These are phyloP conservation scores for Thermoascus crustaceus DNA, from an alignment of 2,329 filamentous ascomycete species.

Conservation along the genomic window DNA sequence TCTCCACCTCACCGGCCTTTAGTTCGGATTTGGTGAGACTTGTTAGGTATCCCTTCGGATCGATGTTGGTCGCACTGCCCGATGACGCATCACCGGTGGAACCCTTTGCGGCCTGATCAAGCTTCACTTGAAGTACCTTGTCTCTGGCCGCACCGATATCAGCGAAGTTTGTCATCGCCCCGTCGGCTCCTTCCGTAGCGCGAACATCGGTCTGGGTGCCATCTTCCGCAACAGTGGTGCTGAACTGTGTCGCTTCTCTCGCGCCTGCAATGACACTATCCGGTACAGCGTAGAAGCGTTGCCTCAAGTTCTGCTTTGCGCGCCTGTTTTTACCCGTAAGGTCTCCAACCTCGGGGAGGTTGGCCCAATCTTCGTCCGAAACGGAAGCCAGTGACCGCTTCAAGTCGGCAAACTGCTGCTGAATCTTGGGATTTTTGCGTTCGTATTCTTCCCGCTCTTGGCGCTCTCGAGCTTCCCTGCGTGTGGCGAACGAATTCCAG, in stretches of 20 bases:
- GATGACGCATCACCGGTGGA: conserved; percentile 60
- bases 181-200: conserved; percentile 52
- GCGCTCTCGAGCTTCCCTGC: conserved; percentile 88
- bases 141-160: conserved; percentile 94
- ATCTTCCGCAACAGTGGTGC: conserved; percentile 82
- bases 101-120: conserved; percentile 77
- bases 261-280: conserved; percentile 90
- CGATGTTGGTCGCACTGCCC: conserved; percentile 83
- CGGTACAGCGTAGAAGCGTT: conserved; percentile 90
- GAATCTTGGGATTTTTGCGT: conserved; percentile 94
- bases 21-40: conserved; percentile 76
- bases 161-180: conserved; percentile 95
- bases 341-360: conserved; percentile 89
- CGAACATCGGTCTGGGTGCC: conserved; percentile 45
- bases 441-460: conserved; percentile 93
- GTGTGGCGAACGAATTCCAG: conserved; percentile 49
- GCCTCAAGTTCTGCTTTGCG: conserved; percentile 70
- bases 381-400: conserved; percentile 84
- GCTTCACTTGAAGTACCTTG: conserved; percentile 87
- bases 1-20: conserved; percentile 69
- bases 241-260: conserved; percentile 69
- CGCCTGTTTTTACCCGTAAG: conserved; percentile 89
- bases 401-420: conserved; percentile 92
- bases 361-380: conserved; percentile 94
- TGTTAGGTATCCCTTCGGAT: conserved; percentile 92